phyloP scores from a whole-genome alignment of 2,329 filamentous ascomycete species.

The Verticillium zaregamsianum region DNA sequence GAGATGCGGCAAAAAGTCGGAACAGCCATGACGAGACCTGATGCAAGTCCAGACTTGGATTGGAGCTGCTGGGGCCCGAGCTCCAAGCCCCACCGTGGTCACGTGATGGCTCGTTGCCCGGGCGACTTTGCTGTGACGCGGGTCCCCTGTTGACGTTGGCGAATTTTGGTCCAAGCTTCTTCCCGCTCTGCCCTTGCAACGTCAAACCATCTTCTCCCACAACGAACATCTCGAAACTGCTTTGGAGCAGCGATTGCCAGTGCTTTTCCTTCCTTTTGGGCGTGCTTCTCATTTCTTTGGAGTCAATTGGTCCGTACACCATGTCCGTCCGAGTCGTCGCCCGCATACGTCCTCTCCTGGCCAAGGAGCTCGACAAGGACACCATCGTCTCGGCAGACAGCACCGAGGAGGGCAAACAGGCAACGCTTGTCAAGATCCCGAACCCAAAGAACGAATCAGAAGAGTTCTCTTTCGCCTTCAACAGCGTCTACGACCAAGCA shows the following conservation, averaged over 20 bases:
- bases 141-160: background rate
- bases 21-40: background rate
- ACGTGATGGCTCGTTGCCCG: conserved; percentile 6
- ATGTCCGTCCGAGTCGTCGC: conserved; percentile 83
- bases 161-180: conserved; percentile 1
- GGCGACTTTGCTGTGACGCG: background rate
- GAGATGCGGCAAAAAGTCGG: conserved; percentile 9
- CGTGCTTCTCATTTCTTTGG: background rate
- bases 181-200: conserved; percentile 5
- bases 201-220: conserved; percentile 1
- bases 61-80: background rate
- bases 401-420: conserved; percentile 55
- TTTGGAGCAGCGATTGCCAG: background rate
- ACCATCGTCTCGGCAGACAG: conserved; percentile 71
- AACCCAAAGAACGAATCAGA: conserved; percentile 91
- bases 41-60: background rate
- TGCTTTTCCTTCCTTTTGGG: background rate
- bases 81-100: background rate
- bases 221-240: conserved; percentile 6
- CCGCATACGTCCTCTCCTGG: conserved; percentile 81
- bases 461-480: conserved; percentile 92
- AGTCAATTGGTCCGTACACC: conserved; percentile 10
- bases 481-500: conserved; percentile 79
- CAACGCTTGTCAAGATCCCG: conserved; percentile 77
- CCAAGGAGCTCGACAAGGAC: conserved; percentile 82